These are phyloP conservation scores for Salvia hispanica DNA, from an alignment of 257 asterid genomes.

Conservation along the genomic window DNA sequence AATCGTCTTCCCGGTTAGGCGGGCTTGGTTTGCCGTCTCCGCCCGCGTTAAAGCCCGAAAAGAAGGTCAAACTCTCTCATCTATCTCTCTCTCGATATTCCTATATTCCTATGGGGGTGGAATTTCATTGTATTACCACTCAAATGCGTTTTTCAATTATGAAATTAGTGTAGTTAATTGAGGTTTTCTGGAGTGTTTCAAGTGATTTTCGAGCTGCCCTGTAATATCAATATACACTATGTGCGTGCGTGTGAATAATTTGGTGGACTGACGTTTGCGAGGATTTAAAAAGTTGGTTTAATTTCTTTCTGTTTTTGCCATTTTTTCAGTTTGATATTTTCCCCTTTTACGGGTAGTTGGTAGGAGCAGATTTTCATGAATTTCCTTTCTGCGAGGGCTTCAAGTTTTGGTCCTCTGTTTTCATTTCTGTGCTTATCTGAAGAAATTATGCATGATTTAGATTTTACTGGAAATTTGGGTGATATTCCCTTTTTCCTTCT, in stretches of 20 bases:
- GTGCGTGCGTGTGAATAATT: slow-evolving; percentile 14
- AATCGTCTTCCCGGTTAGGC: slow-evolving; percentile 74
- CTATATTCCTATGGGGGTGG: not conserved
- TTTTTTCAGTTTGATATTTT: not conserved
- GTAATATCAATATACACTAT: not conserved
- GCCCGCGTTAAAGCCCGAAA: slow-evolving; percentile 65
- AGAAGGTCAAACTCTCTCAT: slow-evolving; percentile 50
- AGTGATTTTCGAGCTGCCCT: slow-evolving; percentile 10
- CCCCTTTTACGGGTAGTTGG: slow-evolving; percentile 23
- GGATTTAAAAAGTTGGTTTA: not conserved
- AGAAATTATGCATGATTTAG: not conserved
- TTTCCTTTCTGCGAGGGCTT: not conserved
- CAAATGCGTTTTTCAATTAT: not conserved
- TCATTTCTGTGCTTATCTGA: not conserved
- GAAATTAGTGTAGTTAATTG: not conserved
- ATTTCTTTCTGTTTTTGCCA: not conserved
- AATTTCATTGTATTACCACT: not conserved
- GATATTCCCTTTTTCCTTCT: not conserved
- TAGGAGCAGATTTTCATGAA: slow-evolving; percentile 25
- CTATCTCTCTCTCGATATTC: too few relatives aligned
- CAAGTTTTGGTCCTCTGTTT: not conserved
- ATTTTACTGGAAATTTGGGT: slow-evolving; percentile 2
- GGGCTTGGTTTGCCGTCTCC: slow-evolving; percentile 69
- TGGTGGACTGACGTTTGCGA: slow-evolving; percentile 6
- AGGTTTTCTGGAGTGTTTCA: not conserved